These are phyloP conservation scores for Mycena leptocephala DNA, from an alignment of 768 basidiomycete genomes.

Conservation along the genomic window DNA sequence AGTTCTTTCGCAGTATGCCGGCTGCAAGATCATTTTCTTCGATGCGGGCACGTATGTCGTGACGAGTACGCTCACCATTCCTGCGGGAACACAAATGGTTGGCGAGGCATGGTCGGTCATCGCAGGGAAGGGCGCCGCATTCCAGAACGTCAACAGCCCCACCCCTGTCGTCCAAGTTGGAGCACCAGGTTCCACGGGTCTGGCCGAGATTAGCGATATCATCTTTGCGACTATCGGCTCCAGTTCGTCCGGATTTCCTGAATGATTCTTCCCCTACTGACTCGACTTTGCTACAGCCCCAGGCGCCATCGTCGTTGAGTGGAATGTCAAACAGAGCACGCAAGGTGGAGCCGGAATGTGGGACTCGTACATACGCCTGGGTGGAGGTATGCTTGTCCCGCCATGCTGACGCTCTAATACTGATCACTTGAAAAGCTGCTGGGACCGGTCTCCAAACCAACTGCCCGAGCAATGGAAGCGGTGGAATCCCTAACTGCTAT, in stretches of 20 bases:
- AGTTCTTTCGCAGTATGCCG: conserved; percentile 68
- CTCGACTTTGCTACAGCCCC: conserved; percentile 47
- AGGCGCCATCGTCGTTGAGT: conserved; percentile 80
- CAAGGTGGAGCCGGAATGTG: conserved; percentile 73
- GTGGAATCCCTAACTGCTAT: conserved; percentile 63
- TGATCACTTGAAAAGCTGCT: conserved; percentile 56
- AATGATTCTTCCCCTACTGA: not conserved
- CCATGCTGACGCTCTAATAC: no score
- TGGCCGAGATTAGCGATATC: conserved; percentile 76
- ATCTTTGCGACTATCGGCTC: conserved; percentile 63
- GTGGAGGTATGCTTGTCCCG: conserved; percentile 48
- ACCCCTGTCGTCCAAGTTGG: conserved; percentile 66
- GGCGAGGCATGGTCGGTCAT: conserved; percentile 76
- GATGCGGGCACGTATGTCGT: conserved; percentile 78
- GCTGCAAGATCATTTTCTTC: conserved; percentile 87
- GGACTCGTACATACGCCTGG: conserved; percentile 69
- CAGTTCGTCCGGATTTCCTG: conserved; percentile 30
- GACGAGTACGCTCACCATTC: conserved; percentile 69
- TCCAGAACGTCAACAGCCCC: conserved; percentile 62
- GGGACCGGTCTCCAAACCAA: conserved; percentile 68
- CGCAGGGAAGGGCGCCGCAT: conserved; percentile 62
- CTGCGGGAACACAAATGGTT: conserved; percentile 70
- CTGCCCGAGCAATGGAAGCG: conserved; percentile 62
- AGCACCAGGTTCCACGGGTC: conserved; percentile 61
- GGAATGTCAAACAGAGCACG: conserved; percentile 73